Percentiles rank a stretch among this genome's conserved stretches.
Evolutionary conservation across 1,139 yeast genomes (phyloP).

Genomic region (Hansenula anomala): DNA sequence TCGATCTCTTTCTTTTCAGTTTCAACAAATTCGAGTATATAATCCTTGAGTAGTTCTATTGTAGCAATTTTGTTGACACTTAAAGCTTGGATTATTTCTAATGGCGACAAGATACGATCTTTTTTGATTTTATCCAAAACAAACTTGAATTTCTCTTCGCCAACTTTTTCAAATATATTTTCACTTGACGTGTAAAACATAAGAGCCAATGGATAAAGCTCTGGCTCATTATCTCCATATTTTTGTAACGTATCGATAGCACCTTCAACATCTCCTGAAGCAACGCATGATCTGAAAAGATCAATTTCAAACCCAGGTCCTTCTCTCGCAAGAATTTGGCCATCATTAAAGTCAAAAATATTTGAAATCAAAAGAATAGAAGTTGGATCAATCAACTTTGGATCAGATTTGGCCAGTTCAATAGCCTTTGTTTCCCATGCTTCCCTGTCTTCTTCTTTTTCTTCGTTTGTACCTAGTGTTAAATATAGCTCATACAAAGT

Average conservation of each 20-base stretch:
- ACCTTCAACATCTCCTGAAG: slow-evolving; percentile 51
- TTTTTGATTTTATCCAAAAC: slow-evolving; percentile 52
- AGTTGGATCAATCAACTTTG: slow-evolving; percentile 46
- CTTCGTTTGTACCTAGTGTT: slow-evolving; percentile 44
- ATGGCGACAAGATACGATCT: slow-evolving; percentile 58
- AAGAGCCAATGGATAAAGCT: slow-evolving; percentile 62
- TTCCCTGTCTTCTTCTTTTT: slow-evolving; percentile 29
- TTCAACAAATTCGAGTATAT: slow-evolving; percentile 58
- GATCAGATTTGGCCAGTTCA: slow-evolving; percentile 40
- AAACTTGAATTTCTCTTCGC: slow-evolving; percentile 43
- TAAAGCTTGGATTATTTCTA: slow-evolving; percentile 70
- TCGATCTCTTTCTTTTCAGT: slow-evolving; percentile 60
- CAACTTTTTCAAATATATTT: slow-evolving; percentile 47
- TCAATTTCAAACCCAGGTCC: slow-evolving; percentile 38
- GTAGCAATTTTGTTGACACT: slow-evolving; percentile 63
- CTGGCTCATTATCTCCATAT: slow-evolving; percentile 60
- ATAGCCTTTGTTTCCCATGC: slow-evolving; percentile 68
- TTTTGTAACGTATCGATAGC: slow-evolving; percentile 54
- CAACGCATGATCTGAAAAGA: slow-evolving; percentile 57
- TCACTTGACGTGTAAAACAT: slow-evolving; percentile 59
- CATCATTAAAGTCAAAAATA: slow-evolving; percentile 47
- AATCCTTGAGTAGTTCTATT: slow-evolving; percentile 69
- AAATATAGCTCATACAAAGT: slow-evolving; percentile 83
- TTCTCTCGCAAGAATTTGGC: slow-evolving; percentile 32
- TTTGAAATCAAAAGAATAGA: slow-evolving; percentile 63